phyloP scores from a whole-genome alignment of 2,329 filamentous ascomycete genomes.

The Magnaporthiopsis rhizophila region DNA sequence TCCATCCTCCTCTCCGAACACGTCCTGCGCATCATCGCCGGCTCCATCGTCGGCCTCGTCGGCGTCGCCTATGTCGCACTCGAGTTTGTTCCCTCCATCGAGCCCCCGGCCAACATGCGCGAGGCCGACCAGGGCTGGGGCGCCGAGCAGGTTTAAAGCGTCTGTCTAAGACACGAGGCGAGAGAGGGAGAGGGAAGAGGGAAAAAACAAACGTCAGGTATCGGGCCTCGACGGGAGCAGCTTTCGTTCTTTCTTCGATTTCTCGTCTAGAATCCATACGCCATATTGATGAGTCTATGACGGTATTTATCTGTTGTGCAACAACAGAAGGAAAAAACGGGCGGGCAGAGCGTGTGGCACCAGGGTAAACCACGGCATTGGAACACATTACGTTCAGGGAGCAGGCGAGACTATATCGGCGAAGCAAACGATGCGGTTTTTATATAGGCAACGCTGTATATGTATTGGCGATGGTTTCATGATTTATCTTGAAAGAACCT shows the following conservation, averaged over 20 bases:
- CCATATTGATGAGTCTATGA: neutral
- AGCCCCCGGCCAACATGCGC: constrained; percentile 75
- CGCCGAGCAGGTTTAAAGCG: constrained; percentile 61
- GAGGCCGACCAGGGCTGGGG: constrained; percentile 70
- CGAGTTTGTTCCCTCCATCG: constrained; percentile 71
- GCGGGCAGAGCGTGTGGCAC: no score
- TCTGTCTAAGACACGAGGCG: no score
- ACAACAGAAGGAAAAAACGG: neutral
- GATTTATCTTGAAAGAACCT: neutral
- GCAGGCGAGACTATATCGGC: neutral
- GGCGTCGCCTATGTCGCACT: constrained; percentile 71
- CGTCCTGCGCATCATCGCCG: constrained; percentile 65
- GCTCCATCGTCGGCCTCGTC: constrained; percentile 66
- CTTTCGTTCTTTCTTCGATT: no score
- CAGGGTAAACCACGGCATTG: no score
- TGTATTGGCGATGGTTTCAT: neutral
- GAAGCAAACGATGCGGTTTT: neutral
- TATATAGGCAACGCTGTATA: neutral
- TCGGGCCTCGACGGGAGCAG: neutral
- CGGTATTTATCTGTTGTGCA: neutral
- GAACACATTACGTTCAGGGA: neutral
- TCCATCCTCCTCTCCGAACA: constrained; percentile 67
- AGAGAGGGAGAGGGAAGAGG: no score
- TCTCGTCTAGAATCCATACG: neutral
- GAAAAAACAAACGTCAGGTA: no score